These are phyloP conservation scores for Aspergillus sp. DNA, from an alignment of 2,329 filamentous ascomycete genomes.

Conservation along the genomic window DNA sequence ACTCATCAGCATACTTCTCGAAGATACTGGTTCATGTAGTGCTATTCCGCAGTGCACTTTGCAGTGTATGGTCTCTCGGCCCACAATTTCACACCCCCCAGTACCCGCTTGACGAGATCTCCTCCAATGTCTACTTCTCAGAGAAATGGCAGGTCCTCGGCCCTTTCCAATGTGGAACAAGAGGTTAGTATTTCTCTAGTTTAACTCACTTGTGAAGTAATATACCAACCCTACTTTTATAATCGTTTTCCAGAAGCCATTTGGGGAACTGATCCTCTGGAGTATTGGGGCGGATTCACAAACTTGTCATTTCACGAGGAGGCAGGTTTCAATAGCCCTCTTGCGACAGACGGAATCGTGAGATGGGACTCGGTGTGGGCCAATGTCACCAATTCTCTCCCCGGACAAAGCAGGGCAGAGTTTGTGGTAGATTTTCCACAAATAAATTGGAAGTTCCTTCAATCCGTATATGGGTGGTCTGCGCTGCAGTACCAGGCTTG, in stretches of 20 bases:
- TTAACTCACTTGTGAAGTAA: not conserved
- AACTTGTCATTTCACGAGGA: slow-evolving; percentile 44
- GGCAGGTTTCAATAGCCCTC: slow-evolving; percentile 50
- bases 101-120: not conserved
- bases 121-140: slow-evolving; percentile 23
- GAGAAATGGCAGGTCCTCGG: slow-evolving; percentile 54
- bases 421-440: slow-evolving; percentile 50
- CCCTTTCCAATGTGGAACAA: slow-evolving; percentile 59
- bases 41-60: not conserved
- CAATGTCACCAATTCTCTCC: slow-evolving; percentile 25
- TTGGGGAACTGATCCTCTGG: slow-evolving; percentile 61
- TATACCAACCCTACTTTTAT: slow-evolving; percentile 3
- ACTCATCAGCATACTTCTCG: not conserved
- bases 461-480: slow-evolving; percentile 59
- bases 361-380: slow-evolving; percentile 47
- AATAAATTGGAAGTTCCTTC: slow-evolving; percentile 55
- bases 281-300: slow-evolving; percentile 54
- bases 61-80: not conserved
- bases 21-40: not conserved
- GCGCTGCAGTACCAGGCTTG: slow-evolving; percentile 60
- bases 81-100: slow-evolving; percentile 3
- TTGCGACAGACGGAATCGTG: slow-evolving; percentile 51
- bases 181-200: slow-evolving; percentile 45
- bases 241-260: slow-evolving; percentile 47
- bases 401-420: slow-evolving; percentile 33